A percentile compares a stretch with the other conserved stretches of the same genome.
phyloP scores from a whole-genome alignment of 2,329 filamentous ascomycete species.

The Clonostachys byssicola region DNA sequence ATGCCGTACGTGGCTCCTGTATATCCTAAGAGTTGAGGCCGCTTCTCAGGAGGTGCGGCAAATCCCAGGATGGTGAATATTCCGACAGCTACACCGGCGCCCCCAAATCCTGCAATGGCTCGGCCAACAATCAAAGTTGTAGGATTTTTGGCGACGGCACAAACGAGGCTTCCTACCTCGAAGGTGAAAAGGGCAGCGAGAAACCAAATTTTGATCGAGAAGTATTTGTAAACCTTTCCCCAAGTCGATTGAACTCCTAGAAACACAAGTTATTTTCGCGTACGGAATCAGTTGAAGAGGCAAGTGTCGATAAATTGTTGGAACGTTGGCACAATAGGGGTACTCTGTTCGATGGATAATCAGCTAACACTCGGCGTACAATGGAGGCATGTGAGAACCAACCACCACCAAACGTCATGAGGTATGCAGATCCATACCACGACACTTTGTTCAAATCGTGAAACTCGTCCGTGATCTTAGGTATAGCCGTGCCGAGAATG shows the following conservation, averaged over 20 bases:
- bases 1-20: slow-evolving; percentile 14
- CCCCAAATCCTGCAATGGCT: slow-evolving; percentile 1
- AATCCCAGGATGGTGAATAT: neutral
- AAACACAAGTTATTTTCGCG: neutral
- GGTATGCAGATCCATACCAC: slow-evolving; percentile 39
- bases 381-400: slow-evolving; percentile 34
- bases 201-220: slow-evolving; percentile 3
- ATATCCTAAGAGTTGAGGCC: slow-evolving; percentile 5
- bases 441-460: slow-evolving; percentile 30
- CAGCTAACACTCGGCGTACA: slow-evolving; percentile 3
- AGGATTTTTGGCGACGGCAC: slow-evolving; percentile 5
- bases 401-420: slow-evolving; percentile 16
- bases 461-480: slow-evolving; percentile 11
- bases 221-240: slow-evolving; percentile 6
- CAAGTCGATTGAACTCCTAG: slow-evolving; percentile 2
- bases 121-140: slow-evolving; percentile 5
- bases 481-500: slow-evolving; percentile 8
- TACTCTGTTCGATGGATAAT: too few species aligned
- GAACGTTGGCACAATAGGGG: too few species aligned
- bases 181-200: slow-evolving; percentile 4
- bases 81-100: slow-evolving; percentile 1
- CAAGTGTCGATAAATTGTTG: too few species aligned
- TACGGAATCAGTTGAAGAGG: too few species aligned
- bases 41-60: neutral
- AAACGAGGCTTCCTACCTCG: slow-evolving; percentile 5